Conservation (phyloP, 2,329 filamentous ascomycete genomes). For the Ampelomyces quisqualis region DNA sequence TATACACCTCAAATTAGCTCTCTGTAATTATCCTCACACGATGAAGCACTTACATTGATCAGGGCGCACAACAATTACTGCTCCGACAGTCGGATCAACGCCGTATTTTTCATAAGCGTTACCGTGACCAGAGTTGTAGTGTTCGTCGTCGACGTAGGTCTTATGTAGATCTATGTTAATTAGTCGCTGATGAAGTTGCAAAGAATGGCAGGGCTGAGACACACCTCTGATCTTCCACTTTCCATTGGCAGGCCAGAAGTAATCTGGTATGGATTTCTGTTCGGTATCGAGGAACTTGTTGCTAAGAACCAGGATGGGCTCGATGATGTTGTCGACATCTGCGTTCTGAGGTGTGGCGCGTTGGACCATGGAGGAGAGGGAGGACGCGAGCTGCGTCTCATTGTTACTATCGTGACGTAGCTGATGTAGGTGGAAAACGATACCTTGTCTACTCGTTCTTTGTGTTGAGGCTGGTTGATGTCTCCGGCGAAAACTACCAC, state of each 20-base stretch:
- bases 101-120: constrained; percentile 60
- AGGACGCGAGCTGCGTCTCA: constrained; percentile 17
- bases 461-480: constrained; percentile 32
- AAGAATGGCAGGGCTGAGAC: too few species aligned
- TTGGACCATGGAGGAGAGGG: constrained; percentile 35
- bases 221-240: constrained; percentile 57
- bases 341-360: constrained; percentile 47
- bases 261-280: constrained; percentile 55
- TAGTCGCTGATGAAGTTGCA: too few species aligned
- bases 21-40: background rate
- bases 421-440: constrained; percentile 1
- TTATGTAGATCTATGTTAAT: constrained; percentile 57
- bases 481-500: constrained; percentile 54
- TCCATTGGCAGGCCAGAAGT: constrained; percentile 59
- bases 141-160: constrained; percentile 60
- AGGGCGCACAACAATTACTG: constrained; percentile 57
- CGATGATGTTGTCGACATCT: constrained; percentile 59
- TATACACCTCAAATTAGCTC: constrained; percentile 19
- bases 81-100: constrained; percentile 43
- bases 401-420: background rate
- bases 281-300: constrained; percentile 53
- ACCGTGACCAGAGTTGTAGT: constrained; percentile 59
- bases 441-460: constrained; percentile 44
- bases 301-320: constrained; percentile 57
- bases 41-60: constrained; percentile 50